Percentiles rank a stretch among this genome's conserved stretches.
These are phyloP conservation scores for Umbilicaria muhlenbergii DNA, from an alignment of 495 filamentous ascomycete genomes.

Conservation along the genomic window DNA sequence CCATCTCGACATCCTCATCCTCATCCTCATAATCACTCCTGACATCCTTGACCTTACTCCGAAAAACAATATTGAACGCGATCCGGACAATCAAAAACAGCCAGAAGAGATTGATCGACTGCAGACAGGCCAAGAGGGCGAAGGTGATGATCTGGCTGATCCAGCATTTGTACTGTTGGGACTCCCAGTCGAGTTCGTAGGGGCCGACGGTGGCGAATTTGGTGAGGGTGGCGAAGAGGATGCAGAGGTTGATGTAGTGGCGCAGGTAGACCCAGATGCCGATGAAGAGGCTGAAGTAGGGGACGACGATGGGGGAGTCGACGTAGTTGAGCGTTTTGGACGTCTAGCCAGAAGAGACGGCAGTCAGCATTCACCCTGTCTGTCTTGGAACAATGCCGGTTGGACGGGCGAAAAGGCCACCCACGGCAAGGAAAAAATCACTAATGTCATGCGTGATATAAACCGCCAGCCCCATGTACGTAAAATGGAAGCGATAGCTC, in stretches of 20 bases:
- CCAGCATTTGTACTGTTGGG: conserved; percentile 67
- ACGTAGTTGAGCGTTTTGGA: conserved; percentile 93
- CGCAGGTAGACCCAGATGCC: conserved; percentile 81
- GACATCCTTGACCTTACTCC: conserved; percentile 33
- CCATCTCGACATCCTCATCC: conserved; percentile 25
- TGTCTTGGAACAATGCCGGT: too few relatives aligned
- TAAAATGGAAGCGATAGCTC: conserved; percentile 97
- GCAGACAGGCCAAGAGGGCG: conserved; percentile 50
- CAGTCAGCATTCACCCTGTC: too few relatives aligned
- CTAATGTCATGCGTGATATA: conserved; percentile 94
- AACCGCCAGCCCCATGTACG: conserved; percentile 91
- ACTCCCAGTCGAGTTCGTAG: conserved; percentile 75
- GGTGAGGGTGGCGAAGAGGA: conserved; percentile 71
- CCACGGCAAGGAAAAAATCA: conserved; percentile 93
- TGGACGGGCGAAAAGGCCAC: conserved; percentile 19
- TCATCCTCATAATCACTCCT: conserved; percentile 47
- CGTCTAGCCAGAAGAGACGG: conserved; percentile 35
- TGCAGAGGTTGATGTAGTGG: conserved; percentile 79
- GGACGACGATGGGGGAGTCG: conserved; percentile 55
- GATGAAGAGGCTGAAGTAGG: conserved; percentile 78
- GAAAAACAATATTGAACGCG: conserved; percentile 40
- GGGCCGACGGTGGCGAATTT: conserved; percentile 82
- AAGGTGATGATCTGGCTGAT: conserved; percentile 63
- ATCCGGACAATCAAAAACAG: conserved; percentile 68
- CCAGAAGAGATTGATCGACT: conserved; percentile 80